phyloP scores from a whole-genome alignment of 768 basidiomycete genomes.

The Fistulinella prunicolor region DNA sequence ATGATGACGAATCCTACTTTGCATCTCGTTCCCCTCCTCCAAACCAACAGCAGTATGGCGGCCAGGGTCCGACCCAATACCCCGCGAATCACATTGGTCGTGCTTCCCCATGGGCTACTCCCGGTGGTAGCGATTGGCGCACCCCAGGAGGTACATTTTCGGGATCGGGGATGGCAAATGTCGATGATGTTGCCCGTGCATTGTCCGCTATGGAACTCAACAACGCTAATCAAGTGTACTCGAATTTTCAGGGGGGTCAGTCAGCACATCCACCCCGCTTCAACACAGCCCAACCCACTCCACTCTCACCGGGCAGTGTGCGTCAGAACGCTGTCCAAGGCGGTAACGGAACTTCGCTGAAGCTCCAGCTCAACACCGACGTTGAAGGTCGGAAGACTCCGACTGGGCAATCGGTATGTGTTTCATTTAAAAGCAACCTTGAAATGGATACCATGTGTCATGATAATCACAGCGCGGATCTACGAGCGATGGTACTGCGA shows the following conservation, averaged over 20 bases:
- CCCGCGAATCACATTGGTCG: constrained; percentile 60
- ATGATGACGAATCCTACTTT: constrained; percentile 56
- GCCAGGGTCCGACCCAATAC: constrained; percentile 37
- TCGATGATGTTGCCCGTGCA: constrained; percentile 78
- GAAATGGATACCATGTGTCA: constrained; percentile 30
- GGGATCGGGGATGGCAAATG: constrained; percentile 31
- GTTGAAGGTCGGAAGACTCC: constrained; percentile 67
- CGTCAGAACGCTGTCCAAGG: constrained; percentile 40
- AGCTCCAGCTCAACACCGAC: constrained; percentile 60
- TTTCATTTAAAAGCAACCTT: constrained; percentile 40
- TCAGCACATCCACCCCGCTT: constrained; percentile 68
- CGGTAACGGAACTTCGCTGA: constrained; percentile 38
- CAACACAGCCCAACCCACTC: constrained; percentile 45
- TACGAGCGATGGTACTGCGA: constrained; percentile 28
- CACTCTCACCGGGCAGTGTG: constrained; percentile 39
- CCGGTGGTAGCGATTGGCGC: constrained; percentile 59
- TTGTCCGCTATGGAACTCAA: constrained; percentile 66
- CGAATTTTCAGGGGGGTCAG: constrained; percentile 44
- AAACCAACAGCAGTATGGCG: constrained; percentile 39
- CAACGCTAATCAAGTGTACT: constrained; percentile 29
- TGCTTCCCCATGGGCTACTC: constrained; percentile 62
- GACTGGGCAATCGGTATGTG: constrained; percentile 48
- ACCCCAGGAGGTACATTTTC: constrained; percentile 35
- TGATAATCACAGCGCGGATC: constrained; percentile 36
- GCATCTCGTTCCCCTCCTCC: constrained; percentile 41